phyloP scores from a whole-genome alignment of 1,139 yeast species.

The Pichia norvegensis region DNA sequence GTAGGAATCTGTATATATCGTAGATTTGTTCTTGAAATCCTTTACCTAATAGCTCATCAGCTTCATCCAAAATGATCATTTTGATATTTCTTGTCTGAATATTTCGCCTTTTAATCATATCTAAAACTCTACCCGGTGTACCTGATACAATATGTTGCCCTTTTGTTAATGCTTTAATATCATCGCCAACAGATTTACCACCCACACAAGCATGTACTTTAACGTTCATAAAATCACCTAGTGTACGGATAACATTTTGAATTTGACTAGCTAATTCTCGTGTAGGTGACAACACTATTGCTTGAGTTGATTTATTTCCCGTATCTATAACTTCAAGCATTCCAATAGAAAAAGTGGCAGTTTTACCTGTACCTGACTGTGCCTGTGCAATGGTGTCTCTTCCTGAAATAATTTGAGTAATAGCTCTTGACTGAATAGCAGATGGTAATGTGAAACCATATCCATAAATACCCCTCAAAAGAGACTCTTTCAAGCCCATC shows the following conservation, averaged over 20 bases:
- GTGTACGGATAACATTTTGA: constrained; percentile 70
- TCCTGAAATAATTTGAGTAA: constrained; percentile 84
- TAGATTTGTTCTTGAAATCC: constrained; percentile 92
- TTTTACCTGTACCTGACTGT: constrained; percentile 97
- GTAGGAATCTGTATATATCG: constrained; percentile 75
- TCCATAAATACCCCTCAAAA: constrained; percentile 66
- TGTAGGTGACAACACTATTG: constrained; percentile 88
- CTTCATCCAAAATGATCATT: constrained; percentile 86
- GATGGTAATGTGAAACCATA: constrained; percentile 95
- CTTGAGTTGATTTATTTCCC: constrained; percentile 62
- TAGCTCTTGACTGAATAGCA: constrained; percentile 92
- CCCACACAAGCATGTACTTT: constrained; percentile 91
- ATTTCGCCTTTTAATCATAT: constrained; percentile 72
- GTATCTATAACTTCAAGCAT: constrained; percentile 76
- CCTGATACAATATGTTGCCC: constrained; percentile 95
- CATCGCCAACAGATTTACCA: constrained; percentile 80
- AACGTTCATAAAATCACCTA: constrained; percentile 81
- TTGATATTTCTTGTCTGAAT: constrained; percentile 64
- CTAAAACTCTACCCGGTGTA: constrained; percentile 91
- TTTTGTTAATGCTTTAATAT: constrained; percentile 57
- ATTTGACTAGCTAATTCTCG: constrained; percentile 90
- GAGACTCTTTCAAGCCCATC: constrained; percentile 59
- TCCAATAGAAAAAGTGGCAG: constrained; percentile 93
- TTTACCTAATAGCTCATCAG: constrained; percentile 83
- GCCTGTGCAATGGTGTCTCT: constrained; percentile 95